Evolutionary conservation across 1,139 yeast genomes (phyloP).

Genomic region (Keqinozyma sinolaborantium): DNA sequence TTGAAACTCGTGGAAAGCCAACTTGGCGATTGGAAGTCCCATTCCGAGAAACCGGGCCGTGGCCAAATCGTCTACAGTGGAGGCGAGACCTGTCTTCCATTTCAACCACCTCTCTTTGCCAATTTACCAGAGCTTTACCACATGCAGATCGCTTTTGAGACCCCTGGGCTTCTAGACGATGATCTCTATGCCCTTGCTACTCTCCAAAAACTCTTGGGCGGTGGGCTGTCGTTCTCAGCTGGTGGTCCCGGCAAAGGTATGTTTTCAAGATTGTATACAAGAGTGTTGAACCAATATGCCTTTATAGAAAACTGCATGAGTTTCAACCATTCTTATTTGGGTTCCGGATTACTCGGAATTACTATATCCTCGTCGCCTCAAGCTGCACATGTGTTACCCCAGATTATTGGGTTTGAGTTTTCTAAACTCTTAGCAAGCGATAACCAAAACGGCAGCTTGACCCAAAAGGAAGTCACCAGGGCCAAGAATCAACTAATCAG

Average conservation of each 20-base stretch:
- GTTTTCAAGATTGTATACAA: constrained; percentile 91
- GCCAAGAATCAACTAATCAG: constrained; percentile 91
- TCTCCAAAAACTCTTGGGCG: constrained; percentile 89
- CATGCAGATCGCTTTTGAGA: constrained; percentile 85
- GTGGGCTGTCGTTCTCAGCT: constrained; percentile 96
- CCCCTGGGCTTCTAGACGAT: constrained; percentile 77
- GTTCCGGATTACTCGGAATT: constrained; percentile 89
- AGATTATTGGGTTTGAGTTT: constrained; percentile 75
- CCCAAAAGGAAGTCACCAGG: constrained; percentile 71
- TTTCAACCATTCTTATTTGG: constrained; percentile 87
- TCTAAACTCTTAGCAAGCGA: constrained; percentile 55
- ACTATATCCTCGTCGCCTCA: constrained; percentile 81
- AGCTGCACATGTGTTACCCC: constrained; percentile 81
- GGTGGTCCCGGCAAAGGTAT: constrained; percentile 99
- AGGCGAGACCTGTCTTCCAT: constrained; percentile 70
- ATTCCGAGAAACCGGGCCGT: constrained; percentile 25
- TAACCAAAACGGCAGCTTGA: constrained; percentile 57
- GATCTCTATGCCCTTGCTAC: constrained; percentile 91
- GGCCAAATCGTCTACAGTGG: constrained; percentile 69
- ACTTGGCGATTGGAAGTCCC: constrained; percentile 58
- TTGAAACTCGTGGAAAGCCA: constrained; percentile 58
- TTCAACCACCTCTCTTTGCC: constrained; percentile 63
- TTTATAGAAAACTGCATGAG: constrained; percentile 86
- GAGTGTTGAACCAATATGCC: constrained; percentile 87
- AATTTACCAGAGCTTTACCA: constrained; percentile 81